Percentiles rank a stretch among this genome's conserved stretches.
These are phyloP conservation scores for Ochetophila trinervis DNA, from an alignment of 306 rosid genomes.

Conservation along the genomic window DNA sequence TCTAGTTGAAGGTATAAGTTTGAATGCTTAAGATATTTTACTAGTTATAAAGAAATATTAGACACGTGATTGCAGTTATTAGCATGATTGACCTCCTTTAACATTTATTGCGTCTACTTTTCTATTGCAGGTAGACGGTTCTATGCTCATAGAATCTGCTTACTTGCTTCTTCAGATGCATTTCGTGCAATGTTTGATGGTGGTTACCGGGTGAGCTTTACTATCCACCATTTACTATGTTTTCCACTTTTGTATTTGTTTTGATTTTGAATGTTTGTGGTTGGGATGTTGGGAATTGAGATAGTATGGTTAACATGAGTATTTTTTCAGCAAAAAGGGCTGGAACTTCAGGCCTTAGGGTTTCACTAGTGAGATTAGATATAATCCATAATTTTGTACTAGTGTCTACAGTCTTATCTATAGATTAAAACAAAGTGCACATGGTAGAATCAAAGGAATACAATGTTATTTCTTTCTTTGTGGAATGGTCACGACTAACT, in stretches of 20 bases:
- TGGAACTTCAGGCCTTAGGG: no score
- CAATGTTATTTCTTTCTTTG: neutral
- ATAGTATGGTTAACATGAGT: no score
- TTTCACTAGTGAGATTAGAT: no score
- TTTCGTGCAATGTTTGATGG: slow-evolving; percentile 99
- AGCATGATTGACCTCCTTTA: slow-evolving; percentile 1
- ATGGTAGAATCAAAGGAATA: neutral
- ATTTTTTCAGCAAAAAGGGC: no score
- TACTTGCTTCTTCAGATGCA: slow-evolving; percentile 95
- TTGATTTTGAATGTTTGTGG: no score
- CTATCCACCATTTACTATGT: slow-evolving; percentile 9
- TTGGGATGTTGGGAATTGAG: no score
- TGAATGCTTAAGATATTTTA: slow-evolving; percentile 9
- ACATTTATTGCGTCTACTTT: slow-evolving; percentile 17
- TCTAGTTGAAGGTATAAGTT: slow-evolving; percentile 85
- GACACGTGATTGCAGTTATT: slow-evolving; percentile 2
- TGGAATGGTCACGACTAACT: slow-evolving; percentile 11
- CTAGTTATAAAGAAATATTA: neutral
- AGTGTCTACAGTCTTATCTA: neutral
- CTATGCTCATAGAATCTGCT: slow-evolving; percentile 93
- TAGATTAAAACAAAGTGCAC: neutral
- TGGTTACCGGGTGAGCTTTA: slow-evolving; percentile 82
- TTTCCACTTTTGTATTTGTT: neutral
- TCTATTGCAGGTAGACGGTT: slow-evolving; percentile 77
- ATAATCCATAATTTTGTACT: no score